These are phyloP conservation scores for Solanum clarkiae DNA, from an alignment of 257 asterid species.

Conservation along the genomic window DNA sequence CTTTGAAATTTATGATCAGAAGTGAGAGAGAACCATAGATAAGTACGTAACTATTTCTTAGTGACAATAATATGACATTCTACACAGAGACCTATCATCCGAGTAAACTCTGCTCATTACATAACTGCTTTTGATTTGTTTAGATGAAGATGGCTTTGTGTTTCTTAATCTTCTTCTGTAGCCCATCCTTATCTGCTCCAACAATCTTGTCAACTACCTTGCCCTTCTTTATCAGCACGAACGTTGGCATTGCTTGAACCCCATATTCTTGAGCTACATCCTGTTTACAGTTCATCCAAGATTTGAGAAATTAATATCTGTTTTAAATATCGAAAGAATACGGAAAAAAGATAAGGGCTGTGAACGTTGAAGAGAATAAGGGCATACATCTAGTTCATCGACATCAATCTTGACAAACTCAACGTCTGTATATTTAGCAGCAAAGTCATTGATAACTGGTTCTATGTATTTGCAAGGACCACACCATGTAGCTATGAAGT, in stretches of 20 bases:
- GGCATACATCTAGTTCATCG: slow-evolving; percentile 45
- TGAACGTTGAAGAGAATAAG: neutral
- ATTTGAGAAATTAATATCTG: neutral
- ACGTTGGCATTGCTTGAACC: slow-evolving; percentile 22
- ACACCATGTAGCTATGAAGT: slow-evolving; percentile 75
- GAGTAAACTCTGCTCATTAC: neutral
- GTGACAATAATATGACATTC: neutral
- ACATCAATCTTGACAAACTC: slow-evolving; percentile 71
- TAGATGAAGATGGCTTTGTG: neutral
- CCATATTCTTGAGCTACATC: slow-evolving; percentile 17
- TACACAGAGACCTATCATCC: neutral
- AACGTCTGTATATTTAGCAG: slow-evolving; percentile 38
- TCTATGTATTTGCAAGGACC: slow-evolving; percentile 48
- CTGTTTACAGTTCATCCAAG: neutral
- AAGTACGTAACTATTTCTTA: neutral
- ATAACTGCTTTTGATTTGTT: neutral
- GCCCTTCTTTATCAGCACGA: slow-evolving; percentile 13
- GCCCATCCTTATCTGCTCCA: slow-evolving; percentile 1
- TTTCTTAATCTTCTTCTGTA: neutral
- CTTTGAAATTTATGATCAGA: neutral
- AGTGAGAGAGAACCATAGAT: neutral
- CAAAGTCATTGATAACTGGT: slow-evolving; percentile 40
- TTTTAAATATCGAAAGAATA: neutral
- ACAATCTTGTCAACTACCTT: slow-evolving; percentile 9
- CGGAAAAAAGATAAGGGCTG: neutral